These are phyloP conservation scores for Epichloe brachyelytri DNA, from an alignment of 2,329 filamentous ascomycete species.

Conservation along the genomic window DNA sequence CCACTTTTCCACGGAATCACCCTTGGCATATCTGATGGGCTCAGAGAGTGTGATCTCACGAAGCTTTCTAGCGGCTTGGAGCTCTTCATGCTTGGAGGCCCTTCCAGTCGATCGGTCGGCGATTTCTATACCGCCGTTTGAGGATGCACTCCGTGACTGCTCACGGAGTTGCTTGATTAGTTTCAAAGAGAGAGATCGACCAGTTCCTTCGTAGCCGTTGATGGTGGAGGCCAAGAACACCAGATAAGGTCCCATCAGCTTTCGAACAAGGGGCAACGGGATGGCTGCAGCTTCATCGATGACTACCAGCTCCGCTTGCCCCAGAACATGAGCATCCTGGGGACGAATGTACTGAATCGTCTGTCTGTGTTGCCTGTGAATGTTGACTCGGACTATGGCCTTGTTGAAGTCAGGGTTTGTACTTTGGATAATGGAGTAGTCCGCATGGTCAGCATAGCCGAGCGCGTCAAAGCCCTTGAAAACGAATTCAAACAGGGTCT, in stretches of 20 bases:
- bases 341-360: conserved; percentile 98
- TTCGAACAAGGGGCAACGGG: conserved; percentile 79
- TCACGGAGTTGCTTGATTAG: conserved; percentile 94
- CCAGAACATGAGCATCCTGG: conserved; percentile 87
- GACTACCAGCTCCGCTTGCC: conserved; percentile 87
- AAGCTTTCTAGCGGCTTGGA: conserved; percentile 60
- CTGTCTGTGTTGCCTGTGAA: conserved; percentile 87
- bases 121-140: conserved; percentile 48
- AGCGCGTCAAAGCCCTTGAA: conserved; percentile 97
- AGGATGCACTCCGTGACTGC: conserved; percentile 58
- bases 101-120: conserved; percentile 71
- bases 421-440: conserved; percentile 96
- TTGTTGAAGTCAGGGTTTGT: conserved; percentile 99
- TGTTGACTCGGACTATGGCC: conserved; percentile 91
- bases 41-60: conserved; percentile 88
- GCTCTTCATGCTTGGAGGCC: conserved; percentile 49
- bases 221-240: conserved; percentile 99
- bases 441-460: conserved; percentile 85
- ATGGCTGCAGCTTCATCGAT: conserved; percentile 98
- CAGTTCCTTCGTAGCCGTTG: conserved; percentile 96
- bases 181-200: conserved; percentile 86
- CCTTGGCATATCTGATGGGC: conserved; percentile 86
- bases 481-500: conserved; percentile 94
- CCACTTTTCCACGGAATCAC: conserved; percentile 91
- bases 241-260: conserved; percentile 90